Evolutionary conservation across 1,284 basidiomycete genomes (phyloP).

Genomic region (Ceratobasidium sp.): DNA sequence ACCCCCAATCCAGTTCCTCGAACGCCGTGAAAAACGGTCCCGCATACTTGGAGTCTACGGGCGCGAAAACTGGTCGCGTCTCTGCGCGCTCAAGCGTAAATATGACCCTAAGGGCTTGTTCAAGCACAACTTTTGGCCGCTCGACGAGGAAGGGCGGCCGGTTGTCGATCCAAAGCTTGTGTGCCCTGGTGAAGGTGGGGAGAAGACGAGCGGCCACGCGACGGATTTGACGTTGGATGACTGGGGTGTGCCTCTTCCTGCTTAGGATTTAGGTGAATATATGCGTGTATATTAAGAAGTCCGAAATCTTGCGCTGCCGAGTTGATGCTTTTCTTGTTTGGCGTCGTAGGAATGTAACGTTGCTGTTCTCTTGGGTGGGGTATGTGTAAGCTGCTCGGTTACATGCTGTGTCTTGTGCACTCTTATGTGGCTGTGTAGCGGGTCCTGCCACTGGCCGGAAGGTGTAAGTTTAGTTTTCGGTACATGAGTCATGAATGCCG

Average conservation of each 20-base stretch:
- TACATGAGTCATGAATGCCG: slow-evolving; percentile 1
- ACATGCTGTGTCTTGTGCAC: background rate
- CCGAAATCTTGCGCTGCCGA: background rate
- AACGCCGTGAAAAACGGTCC: slow-evolving; percentile 66
- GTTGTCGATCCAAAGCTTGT: slow-evolving; percentile 30
- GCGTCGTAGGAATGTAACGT: background rate
- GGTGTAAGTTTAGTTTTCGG: background rate
- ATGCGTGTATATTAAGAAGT: background rate
- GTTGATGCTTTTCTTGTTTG: background rate
- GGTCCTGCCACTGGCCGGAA: background rate
- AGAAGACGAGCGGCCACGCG: slow-evolving; percentile 32
- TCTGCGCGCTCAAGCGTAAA: slow-evolving; percentile 72
- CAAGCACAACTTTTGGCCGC: slow-evolving; percentile 77
- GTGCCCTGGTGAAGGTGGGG: background rate
- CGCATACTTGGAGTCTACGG: slow-evolving; percentile 47
- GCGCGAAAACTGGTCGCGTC: slow-evolving; percentile 70
- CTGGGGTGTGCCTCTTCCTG: background rate
- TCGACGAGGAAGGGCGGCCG: slow-evolving; percentile 63
- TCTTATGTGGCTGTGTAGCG: background rate
- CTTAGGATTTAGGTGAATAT: background rate
- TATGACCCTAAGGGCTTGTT: slow-evolving; percentile 83
- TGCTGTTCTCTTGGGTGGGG: background rate
- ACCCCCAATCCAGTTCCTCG: slow-evolving; percentile 71
- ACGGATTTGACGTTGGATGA: slow-evolving; percentile 33
- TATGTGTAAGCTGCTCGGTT: background rate